Base-by-base conservation (phyloP, 225 moss, liverwort and hornwort genomes). In the Thuidium tamariscinum region DNA sequence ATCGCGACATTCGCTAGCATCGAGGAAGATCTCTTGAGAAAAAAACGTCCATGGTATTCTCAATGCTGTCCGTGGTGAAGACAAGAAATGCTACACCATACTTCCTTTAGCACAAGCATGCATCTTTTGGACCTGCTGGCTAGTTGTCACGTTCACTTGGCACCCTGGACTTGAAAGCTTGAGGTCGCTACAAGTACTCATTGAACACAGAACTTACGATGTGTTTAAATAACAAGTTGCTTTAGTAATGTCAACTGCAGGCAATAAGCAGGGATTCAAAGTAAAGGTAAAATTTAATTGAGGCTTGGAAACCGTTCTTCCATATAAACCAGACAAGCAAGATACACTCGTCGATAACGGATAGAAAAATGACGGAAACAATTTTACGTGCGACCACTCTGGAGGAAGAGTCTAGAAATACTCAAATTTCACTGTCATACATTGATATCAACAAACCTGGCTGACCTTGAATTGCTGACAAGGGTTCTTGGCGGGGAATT, bases 401-500 rank as follows among this genome's bases (percentile, higher is more conserved):
- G 73, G 71, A 89, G 75, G 30, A 89, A 86, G 80, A 83, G 37
- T 30, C 76, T 81, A 85, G 48, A 65, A 13, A 54, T 72, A 55
- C 68, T 88, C 84, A 88, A 86, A 63, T 89, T 87, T 79, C 85
- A 87, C 74, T 83, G 67, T 88, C 90, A 88, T 86, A 92, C 80
- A 90, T 68, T 82, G 82, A 90, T 83, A 91, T 91, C 81, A 90
- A 88, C 88, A 88, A 89, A 89, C 89, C 88, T 90, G 90, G 87
- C 86, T 91, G 89, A 82, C 89, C 89, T 90, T 89, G 87, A 79
- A 87, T 69, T 72, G 90, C 77, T 86, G 90, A 90, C 75, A 90
- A 87, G 42, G 91, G 74, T 85, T 91, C 91, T 88, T 85, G 87
- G 78, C 91, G 85, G 73, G 89, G 90, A 84, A 83, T 85, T 91